Percentiles rank a stretch among this genome's conserved stretches.
Conservation (phyloP, 805 yeast species). For the Candida coquimbonensis region DNA sequence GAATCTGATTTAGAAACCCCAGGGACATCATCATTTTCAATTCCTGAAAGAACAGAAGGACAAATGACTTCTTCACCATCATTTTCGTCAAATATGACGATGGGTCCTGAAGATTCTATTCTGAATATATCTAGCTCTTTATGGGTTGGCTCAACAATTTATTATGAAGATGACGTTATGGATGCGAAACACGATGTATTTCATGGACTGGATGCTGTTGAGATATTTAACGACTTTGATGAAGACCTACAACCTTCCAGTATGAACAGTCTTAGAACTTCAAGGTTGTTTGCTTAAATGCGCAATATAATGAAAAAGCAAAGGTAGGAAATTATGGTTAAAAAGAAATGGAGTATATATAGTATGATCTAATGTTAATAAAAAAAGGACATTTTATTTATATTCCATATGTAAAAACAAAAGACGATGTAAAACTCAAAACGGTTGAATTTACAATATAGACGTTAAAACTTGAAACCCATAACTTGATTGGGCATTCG, state of each 20-base stretch:
- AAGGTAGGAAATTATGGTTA: too few relatives aligned
- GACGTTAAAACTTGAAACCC: too few relatives aligned
- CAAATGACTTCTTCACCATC: constrained; percentile 6
- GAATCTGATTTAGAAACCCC: neutral
- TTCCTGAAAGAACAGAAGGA: neutral
- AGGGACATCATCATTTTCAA: neutral
- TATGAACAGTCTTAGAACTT: constrained; percentile 14
- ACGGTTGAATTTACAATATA: too few relatives aligned
- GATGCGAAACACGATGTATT: constrained; percentile 6
- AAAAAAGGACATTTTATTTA: too few relatives aligned
- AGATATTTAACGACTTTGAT: constrained; percentile 9
- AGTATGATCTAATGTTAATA: too few relatives aligned
- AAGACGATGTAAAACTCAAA: too few relatives aligned
- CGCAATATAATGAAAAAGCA: neutral
- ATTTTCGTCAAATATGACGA: constrained; percentile 6
- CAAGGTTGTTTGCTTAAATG: constrained; percentile 12
- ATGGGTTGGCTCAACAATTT: constrained; percentile 19
- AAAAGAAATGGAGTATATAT: too few relatives aligned
- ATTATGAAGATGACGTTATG: constrained; percentile 1
- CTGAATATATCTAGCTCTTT: constrained; percentile 15
- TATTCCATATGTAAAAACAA: too few relatives aligned
- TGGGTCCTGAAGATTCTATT: constrained; percentile 14
- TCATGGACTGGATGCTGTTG: constrained; percentile 10
- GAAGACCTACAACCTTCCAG: neutral
- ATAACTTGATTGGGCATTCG: too few relatives aligned